Evolutionary conservation across 768 basidiomycete species (phyloP).

Genomic region (Asterophora parasitica): DNA sequence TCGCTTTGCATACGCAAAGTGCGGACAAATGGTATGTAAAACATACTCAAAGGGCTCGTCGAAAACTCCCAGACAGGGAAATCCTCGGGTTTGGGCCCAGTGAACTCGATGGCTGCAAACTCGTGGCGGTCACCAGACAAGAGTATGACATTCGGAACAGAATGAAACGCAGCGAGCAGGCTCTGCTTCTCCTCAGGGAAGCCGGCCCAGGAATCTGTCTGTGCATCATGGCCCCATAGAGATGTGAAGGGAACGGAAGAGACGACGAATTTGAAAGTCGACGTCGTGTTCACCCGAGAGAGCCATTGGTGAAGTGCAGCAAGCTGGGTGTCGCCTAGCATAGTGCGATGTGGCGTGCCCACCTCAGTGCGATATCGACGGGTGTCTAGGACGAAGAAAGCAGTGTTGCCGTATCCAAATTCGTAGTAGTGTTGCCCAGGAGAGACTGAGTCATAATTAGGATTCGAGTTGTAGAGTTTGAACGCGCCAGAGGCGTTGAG

Average conservation of each 20-base stretch:
- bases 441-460: constrained; percentile 51
- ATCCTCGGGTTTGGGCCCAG: constrained; percentile 26
- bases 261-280: constrained; percentile 75
- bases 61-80: constrained; percentile 59
- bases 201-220: constrained; percentile 66
- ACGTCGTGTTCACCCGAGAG: constrained; percentile 59
- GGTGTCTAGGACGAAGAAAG: constrained; percentile 79
- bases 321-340: constrained; percentile 68
- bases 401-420: constrained; percentile 61
- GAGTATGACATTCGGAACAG: constrained; percentile 66
- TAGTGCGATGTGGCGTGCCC: constrained; percentile 35
- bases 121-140: constrained; percentile 77
- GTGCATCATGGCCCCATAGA: constrained; percentile 62
- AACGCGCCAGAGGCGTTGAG: constrained; percentile 57
- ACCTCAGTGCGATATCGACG: constrained; percentile 26
- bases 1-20: constrained; percentile 46
- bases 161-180: constrained; percentile 52
- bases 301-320: constrained; percentile 61
- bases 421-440: constrained; percentile 50
- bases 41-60: constrained; percentile 67
- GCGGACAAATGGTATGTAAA: constrained; percentile 56
- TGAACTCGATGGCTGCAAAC: constrained; percentile 68
- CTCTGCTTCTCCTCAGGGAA: constrained; percentile 55
- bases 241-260: constrained; percentile 72
- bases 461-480: constrained; percentile 55